Evolutionary conservation across 1,139 yeast genomes (phyloP), one percentile per base, ranked within the genome.

Genomic region (Geotrichum fermentans): DNA sequence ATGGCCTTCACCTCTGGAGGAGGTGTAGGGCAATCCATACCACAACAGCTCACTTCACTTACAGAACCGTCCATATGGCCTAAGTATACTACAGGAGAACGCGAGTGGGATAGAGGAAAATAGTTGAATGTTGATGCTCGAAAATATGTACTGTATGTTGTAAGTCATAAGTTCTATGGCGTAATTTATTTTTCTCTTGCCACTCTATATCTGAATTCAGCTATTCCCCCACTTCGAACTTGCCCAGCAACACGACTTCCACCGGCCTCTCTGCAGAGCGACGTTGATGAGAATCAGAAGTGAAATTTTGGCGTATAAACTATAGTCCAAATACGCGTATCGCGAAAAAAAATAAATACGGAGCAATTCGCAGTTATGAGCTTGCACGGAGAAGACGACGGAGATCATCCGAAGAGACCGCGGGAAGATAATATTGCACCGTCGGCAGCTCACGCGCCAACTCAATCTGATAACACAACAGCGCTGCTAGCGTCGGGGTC

Each of bases 381-480:
- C 10, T 24, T 10, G n/a, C n/a, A n/a, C 28, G 10, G 10, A 24
- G 10, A 24, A 6, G 28, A 10, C 6, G 28, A 24, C 10, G 28
- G 10, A 24, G 14, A 5, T 30, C n/a, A 5, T 13, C 6, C 34
- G 30, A 38, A 38, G 34, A 33, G 47, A 29, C 51, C 51, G 51
- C 51, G 51, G 51, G 51, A 48, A 2, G 44, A 39, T 14, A 21
- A 16, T 4, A 13, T 40, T 32, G 36, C 51, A 39, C 43, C 51
- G 51, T 40, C 38, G 37, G 33, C 26, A 5, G n/a, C 29, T 32
- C 37, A 32, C 18, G 32, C 32, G n/a, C n/a, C 7, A 32, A 32
- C 34, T 32, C 34, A 11, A 7, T 3, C 34, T 13, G 17, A 32
- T 32, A 32, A 32, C 34, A 16, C 5, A 11, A n/a, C 6, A 8